These are phyloP conservation scores for Meredithiella fracta DNA, from an alignment of 2,329 filamentous ascomycete species.

Conservation along the genomic window DNA sequence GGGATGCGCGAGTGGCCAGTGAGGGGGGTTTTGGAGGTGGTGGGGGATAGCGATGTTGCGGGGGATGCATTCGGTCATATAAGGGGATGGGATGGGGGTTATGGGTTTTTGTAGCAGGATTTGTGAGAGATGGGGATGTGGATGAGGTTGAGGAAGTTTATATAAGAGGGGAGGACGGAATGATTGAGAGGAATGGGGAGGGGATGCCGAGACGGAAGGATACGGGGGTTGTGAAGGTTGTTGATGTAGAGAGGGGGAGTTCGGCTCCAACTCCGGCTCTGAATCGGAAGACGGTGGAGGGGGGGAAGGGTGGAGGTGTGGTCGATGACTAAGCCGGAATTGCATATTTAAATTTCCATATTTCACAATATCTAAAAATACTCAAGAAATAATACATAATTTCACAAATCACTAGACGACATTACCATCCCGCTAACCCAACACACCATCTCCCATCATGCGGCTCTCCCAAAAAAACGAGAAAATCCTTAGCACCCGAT, in stretches of 20 bases:
- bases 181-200: conserved; percentile 28
- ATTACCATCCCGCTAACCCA: neutral
- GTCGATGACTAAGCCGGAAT: conserved; percentile 16
- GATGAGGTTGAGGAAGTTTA: conserved; percentile 29
- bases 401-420: too few relatives aligned
- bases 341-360: too few relatives aligned
- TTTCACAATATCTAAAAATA: too few relatives aligned
- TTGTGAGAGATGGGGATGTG: conserved; percentile 41
- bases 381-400: neutral
- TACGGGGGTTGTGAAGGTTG: conserved; percentile 19
- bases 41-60: conserved; percentile 33
- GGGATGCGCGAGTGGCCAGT: conserved; percentile 65
- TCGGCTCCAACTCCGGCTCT: conserved; percentile 8
- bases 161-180: conserved; percentile 30
- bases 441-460: neutral
- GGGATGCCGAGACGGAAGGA: conserved; percentile 25
- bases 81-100: conserved; percentile 68
- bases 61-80: conserved; percentile 64
- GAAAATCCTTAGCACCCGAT: neutral
- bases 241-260: conserved; percentile 17
- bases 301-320: conserved; percentile 13
- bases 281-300: conserved; percentile 1
- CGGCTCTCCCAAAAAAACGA: neutral
- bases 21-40: conserved; percentile 37
- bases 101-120: conserved; percentile 95